Percentiles rank a stretch among this genome's conserved stretches.
Evolutionary conservation across 2,329 filamentous ascomycete species (phyloP).

Genomic region (Cladosporium halotolerans): DNA sequence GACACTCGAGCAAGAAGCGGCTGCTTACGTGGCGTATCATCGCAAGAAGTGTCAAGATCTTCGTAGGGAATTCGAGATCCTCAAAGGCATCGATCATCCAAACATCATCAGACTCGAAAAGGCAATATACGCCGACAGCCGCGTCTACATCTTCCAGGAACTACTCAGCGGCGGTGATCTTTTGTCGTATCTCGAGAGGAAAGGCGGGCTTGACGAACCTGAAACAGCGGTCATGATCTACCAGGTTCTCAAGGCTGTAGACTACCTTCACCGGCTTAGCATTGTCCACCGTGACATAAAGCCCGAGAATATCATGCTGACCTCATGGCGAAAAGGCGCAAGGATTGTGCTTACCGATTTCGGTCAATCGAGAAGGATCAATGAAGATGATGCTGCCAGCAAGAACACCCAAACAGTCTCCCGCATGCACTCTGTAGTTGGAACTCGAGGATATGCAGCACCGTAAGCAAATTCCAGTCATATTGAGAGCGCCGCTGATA

Average conservation of each 20-base stretch:
- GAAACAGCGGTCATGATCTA: constrained; percentile 49
- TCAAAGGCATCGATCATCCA: constrained; percentile 51
- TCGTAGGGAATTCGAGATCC: constrained; percentile 40
- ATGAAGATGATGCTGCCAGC: not conserved
- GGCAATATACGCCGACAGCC: constrained; percentile 48
- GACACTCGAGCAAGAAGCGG: not conserved
- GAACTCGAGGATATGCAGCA: constrained; percentile 52
- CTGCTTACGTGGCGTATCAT: not conserved
- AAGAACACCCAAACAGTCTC: constrained; percentile 13
- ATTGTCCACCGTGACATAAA: constrained; percentile 59
- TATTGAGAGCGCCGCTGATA: not conserved
- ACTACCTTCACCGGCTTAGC: constrained; percentile 50
- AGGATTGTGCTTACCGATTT: constrained; percentile 57
- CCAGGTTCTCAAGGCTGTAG: constrained; percentile 52
- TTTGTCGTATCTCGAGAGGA: constrained; percentile 52
- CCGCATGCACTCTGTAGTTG: constrained; percentile 50
- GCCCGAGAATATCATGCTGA: constrained; percentile 58
- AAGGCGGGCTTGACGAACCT: constrained; percentile 42
- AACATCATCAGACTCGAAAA: constrained; percentile 55
- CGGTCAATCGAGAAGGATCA: constrained; percentile 45
- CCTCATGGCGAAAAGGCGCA: constrained; percentile 43
- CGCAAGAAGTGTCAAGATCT: constrained; percentile 4
- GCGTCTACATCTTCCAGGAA: constrained; percentile 57
- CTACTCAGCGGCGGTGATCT: constrained; percentile 55
- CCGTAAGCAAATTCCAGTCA: constrained; percentile 42